Base-by-base conservation (phyloP, 164 flowering plant species). In the Amborella trichopoda region DNA sequence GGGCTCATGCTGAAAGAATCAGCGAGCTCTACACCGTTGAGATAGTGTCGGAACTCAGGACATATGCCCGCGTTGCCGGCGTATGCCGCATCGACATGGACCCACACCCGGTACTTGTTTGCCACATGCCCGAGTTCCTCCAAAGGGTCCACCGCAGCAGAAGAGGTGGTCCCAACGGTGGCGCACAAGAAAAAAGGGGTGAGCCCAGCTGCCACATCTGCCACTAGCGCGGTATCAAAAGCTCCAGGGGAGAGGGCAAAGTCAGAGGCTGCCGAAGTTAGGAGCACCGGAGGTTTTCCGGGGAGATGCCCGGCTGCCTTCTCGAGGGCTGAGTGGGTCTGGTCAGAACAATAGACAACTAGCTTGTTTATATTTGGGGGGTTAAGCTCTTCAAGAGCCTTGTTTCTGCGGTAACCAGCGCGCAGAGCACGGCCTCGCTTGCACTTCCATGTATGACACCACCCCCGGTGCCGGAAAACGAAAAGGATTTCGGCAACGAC, bases 41-140 rank as follows among this genome's bases (percentile, higher is more conserved):
- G 19, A 33, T 59, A 61, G 13, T 65, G 63, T 6, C 82, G 60
- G 20, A 67, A 76, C 70, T 81, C 89, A 3, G 88, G 83, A 28
- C 83, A 77, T 3, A 80, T 75, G 25, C 83, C 77, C 1, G 81
- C 83, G 14, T 69, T 65, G 0, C 83, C 82, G 6, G 59, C 80
- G 23, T 76, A 75, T 0, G 83, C 87, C 3, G 77, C 83, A 40
- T 80, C 84, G 22, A 81, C 77, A 52, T 78, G 89, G 24, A 76
- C 40, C 89, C 89, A 81, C 11, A 68, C 53, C 22, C 63, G 64
- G 24, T 50, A 61, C 0, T 44, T 57, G 0, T n/a, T 48, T 1
- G 77, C 82, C 53, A 74, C 71, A 14, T 67, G 56, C 5, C 64
- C 64, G 4, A 81, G 69, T 17, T 26, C 48, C 9, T 44, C 58